Evolutionary conservation across 768 basidiomycete genomes (phyloP).

Genomic region (Dendrothele bispora): DNA sequence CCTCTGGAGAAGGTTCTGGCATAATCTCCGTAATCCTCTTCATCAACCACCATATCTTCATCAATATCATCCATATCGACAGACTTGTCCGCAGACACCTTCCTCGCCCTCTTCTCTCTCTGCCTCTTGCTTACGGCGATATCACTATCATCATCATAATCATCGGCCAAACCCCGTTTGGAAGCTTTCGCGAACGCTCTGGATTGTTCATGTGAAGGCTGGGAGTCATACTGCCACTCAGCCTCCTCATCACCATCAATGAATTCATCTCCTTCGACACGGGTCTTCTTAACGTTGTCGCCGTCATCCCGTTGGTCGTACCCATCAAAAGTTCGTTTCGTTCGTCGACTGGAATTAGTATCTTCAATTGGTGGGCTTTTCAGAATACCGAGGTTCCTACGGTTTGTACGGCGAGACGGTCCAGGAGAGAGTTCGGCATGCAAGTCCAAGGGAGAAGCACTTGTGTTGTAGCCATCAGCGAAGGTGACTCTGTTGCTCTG

Average conservation of each 20-base stretch:
- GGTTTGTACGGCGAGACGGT: conserved; percentile 27
- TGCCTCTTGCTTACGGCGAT: conserved; percentile 29
- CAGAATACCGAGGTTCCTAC: conserved; percentile 26
- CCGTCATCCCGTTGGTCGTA: conserved; percentile 42
- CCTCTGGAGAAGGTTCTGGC: conserved; percentile 43
- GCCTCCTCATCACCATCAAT: conserved; percentile 50
- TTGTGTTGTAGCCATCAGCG: conserved; percentile 38
- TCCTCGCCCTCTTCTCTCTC: conserved; percentile 57
- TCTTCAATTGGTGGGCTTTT: too few species aligned
- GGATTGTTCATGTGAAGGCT: conserved; percentile 2
- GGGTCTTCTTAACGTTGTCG: conserved; percentile 49
- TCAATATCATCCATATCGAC: conserved; percentile 39
- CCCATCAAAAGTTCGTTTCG: conserved; percentile 41
- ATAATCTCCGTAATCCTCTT: conserved; percentile 41
- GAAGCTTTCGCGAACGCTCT: conserved; percentile 31
- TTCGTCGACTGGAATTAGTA: conserved; percentile 14
- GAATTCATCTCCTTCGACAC: conserved; percentile 48
- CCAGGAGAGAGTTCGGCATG: conserved; percentile 4
- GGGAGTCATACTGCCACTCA: conserved; percentile 30
- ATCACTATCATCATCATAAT: conserved; percentile 46
- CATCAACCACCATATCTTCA: conserved; percentile 21
- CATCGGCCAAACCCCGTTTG: conserved; percentile 48
- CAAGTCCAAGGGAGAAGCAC: conserved; percentile 20
- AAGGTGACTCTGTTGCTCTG: conserved; percentile 25
- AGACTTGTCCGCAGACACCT: conserved; percentile 47